These are phyloP conservation scores for Chaetomium globosum DNA, from an alignment of 2,329 filamentous ascomycete genomes.

Conservation along the genomic window DNA sequence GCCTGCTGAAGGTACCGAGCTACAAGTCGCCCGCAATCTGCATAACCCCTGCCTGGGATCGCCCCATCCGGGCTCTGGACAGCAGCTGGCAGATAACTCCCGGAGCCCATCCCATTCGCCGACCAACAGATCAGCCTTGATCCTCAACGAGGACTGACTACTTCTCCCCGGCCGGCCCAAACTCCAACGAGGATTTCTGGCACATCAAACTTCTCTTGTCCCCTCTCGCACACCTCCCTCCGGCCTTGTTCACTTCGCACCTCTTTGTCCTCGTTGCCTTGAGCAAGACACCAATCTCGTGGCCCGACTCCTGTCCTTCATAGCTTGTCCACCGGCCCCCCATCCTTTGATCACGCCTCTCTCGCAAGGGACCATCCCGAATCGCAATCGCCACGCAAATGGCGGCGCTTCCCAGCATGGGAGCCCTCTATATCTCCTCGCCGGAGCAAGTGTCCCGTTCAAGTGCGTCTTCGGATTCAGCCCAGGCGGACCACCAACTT, in stretches of 20 bases:
- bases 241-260: slow-evolving; percentile 14
- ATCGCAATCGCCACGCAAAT: slow-evolving; percentile 22
- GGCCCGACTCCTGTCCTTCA: not conserved
- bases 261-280: slow-evolving; percentile 21
- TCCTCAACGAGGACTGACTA: slow-evolving; percentile 6
- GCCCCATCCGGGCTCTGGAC: slow-evolving; percentile 26
- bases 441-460: slow-evolving; percentile 17
- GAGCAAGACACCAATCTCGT: slow-evolving; percentile 13
- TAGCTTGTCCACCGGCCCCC: slow-evolving; percentile 17
- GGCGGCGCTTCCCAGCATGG: slow-evolving; percentile 23
- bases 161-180: slow-evolving; percentile 23
- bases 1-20: slow-evolving; percentile 22
- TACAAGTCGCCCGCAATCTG: slow-evolving; percentile 24
- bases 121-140: slow-evolving; percentile 28
- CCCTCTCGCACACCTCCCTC: slow-evolving; percentile 13
- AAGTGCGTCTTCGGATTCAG: slow-evolving; percentile 19
- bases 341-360: not conserved
- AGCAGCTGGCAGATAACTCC: slow-evolving; percentile 28
- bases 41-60: slow-evolving; percentile 31
- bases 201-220: slow-evolving; percentile 25
- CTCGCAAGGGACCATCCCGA: slow-evolving; percentile 7
- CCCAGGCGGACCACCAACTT: slow-evolving; percentile 16
- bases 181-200: slow-evolving; percentile 17
- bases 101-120: slow-evolving; percentile 22
- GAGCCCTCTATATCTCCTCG: slow-evolving; percentile 22